Evolutionary conservation across 2,329 filamentous ascomycete genomes (phyloP).

Genomic region (Ophiosphaerella herpotricha): DNA sequence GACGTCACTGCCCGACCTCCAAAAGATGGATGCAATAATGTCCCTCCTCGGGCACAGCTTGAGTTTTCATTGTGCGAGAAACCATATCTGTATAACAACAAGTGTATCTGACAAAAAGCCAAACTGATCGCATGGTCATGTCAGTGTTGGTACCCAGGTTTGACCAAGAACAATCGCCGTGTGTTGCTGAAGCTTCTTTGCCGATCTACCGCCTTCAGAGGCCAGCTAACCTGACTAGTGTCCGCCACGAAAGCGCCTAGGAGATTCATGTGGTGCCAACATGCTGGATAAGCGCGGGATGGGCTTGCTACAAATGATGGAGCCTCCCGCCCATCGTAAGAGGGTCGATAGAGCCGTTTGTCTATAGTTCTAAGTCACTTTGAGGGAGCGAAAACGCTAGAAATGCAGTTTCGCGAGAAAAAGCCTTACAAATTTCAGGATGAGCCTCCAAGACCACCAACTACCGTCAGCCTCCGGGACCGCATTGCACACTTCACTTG

Average conservation of each 20-base stretch:
- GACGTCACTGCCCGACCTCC: no score
- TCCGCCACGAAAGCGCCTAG: neutral
- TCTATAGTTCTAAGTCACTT: neutral
- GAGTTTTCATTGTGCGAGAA: no score
- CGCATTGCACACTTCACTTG: slow-evolving; percentile 33
- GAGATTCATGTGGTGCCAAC: no score
- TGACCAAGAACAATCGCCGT: neutral
- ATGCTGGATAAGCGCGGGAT: no score
- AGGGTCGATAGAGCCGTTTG: neutral
- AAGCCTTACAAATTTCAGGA: slow-evolving; percentile 15
- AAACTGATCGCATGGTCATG: no score
- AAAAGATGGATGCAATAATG: no score
- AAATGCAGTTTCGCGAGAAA: slow-evolving; percentile 27
- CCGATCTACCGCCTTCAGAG: neutral
- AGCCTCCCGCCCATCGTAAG: neutral
- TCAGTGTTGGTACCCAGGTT: neutral
- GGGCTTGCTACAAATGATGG: neutral
- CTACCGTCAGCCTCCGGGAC: slow-evolving; percentile 25
- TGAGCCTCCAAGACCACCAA: slow-evolving; percentile 20
- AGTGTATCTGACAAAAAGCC: no score
- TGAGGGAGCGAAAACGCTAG: neutral
- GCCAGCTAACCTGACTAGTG: neutral
- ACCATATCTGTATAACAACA: no score
- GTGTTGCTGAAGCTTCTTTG: neutral
- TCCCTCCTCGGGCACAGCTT: no score